Evolutionary conservation across 2,329 filamentous ascomycete genomes (phyloP), one percentile per base, ranked within the genome.

Genomic region (Ophiosphaerella herpotricha): DNA sequence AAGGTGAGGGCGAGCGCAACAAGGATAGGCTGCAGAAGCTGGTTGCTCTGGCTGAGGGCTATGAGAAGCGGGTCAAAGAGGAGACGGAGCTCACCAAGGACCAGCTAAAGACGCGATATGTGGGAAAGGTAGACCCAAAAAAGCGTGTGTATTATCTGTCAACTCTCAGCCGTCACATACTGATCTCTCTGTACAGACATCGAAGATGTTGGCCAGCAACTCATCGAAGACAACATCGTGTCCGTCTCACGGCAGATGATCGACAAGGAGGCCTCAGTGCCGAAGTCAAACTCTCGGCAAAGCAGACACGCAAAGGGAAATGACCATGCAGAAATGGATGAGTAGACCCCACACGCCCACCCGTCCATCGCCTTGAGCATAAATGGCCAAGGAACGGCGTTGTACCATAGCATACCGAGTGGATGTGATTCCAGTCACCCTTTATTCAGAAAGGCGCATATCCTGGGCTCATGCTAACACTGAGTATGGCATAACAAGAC

Each of bases 221-320:
- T 97, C 59, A 97, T 99, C 67, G 95, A 99, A 78, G 94, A 99
- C 83, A 99, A 99, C 77, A 99, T 99, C 59, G 94, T 99, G 11
- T 90, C 91, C 3, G 92, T 99, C n/a, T 95, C 91, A 59, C 84
- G 93, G 73, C 94, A 97, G 76, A 97, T 99, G 93, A 97, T 99
- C 68, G 94, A 97, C 79, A 97, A 97, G 79, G 94, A 99, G 75
- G 94, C 94, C 3, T 94, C 91, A 5, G 90, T 96, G 75, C 90
- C 93, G 84, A 74, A 74, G 50, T 54, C 64, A 5, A 68, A 62
- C 39, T 43, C 52, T 11, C 54, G 62, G 54, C 63, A 67, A 35
- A 70, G 66, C 33, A 68, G 63, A 24, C 60, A 60, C 16, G 55
- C 61, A 8, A 55, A 55, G 9, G 58, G 57, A 23, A 66, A 67